phyloP scores from a whole-genome alignment of 495 filamentous ascomycete species.

The Penicillium psychrofluorescens region DNA sequence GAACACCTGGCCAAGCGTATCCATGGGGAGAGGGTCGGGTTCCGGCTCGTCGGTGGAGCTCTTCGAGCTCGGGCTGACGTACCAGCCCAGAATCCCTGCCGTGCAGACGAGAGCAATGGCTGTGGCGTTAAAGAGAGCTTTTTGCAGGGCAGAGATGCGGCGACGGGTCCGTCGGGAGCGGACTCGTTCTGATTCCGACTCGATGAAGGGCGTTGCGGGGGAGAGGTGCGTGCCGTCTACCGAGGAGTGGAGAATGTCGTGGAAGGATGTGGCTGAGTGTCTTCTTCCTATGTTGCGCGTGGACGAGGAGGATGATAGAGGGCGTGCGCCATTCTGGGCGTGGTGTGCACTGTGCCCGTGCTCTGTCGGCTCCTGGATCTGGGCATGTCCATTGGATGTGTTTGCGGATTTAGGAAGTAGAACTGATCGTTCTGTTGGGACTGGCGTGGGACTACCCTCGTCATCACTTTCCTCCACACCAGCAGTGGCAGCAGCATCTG shows the following conservation, averaged over 20 bases:
- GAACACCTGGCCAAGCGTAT: conserved; percentile 73
- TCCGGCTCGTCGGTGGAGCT: conserved; percentile 11
- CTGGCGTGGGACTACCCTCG: conserved; percentile 4
- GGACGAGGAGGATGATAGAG: conserved; percentile 3
- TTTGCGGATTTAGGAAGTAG: conserved; percentile 14
- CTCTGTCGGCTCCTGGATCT: conserved; percentile 4
- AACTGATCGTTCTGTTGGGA: conserved; percentile 25
- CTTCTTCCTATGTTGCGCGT: conserved; percentile 8
- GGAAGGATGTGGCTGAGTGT: conserved; percentile 26
- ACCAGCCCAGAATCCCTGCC: conserved; percentile 83
- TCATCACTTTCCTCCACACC: conserved; percentile 6
- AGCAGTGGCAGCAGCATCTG: conserved; percentile 2
- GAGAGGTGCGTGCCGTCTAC: conserved; percentile 65
- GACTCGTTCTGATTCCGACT: conserved; percentile 11
- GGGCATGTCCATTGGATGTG: conserved; percentile 10
- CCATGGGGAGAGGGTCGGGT: conserved; percentile 48
- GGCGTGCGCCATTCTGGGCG: conserved; percentile 2
- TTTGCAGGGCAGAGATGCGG: conserved; percentile 44
- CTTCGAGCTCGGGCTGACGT: conserved; percentile 44
- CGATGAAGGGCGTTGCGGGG: conserved; percentile 66
- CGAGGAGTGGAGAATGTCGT: conserved; percentile 22
- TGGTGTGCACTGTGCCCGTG: conserved; percentile 2
- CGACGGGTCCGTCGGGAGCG: conserved; percentile 12
- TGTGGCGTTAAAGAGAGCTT: conserved; percentile 60
- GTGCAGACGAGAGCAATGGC: conserved; percentile 71